A percentile compares a stretch with the other conserved stretches of the same genome.
Evolutionary conservation across 352 stramenopile genomes (phyloP).

Genomic region (Bremia lactucae): DNA sequence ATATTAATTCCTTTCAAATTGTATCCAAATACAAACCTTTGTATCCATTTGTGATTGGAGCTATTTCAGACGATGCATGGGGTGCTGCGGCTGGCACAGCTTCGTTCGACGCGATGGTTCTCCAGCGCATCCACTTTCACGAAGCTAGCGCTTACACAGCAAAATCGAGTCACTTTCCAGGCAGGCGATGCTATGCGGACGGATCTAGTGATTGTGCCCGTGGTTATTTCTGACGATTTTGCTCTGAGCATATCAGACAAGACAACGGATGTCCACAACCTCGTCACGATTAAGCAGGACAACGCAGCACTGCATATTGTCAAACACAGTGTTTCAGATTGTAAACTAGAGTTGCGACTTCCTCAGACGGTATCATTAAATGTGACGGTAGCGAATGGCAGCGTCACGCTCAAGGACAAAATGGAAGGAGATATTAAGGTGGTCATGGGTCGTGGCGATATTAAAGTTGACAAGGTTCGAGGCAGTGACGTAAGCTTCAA

Average conservation of each 20-base stretch:
- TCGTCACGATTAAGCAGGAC: constrained; percentile 27
- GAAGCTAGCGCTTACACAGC: constrained; percentile 25
- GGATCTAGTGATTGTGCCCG: constrained; percentile 36
- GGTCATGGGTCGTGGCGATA: constrained; percentile 42
- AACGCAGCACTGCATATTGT: constrained; percentile 18
- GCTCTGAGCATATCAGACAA: constrained; percentile 16
- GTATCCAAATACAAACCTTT: background rate
- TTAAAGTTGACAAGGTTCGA: constrained; percentile 52
- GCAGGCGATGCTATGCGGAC: constrained; percentile 23
- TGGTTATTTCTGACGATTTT: constrained; percentile 41
- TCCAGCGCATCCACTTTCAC: constrained; percentile 1
- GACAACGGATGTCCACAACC: background rate
- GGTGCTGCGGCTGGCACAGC: background rate
- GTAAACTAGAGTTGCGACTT: constrained; percentile 24
- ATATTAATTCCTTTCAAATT: no score
- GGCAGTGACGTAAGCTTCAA: constrained; percentile 46
- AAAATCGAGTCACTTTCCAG: constrained; percentile 34
- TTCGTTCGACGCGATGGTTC: background rate
- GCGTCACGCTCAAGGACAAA: constrained; percentile 43
- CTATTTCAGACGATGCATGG: no score
- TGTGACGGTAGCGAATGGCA: constrained; percentile 34
- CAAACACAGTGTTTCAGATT: constrained; percentile 8
- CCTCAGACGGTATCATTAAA: constrained; percentile 38
- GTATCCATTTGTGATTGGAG: background rate
- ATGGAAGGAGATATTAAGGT: constrained; percentile 66